These are phyloP conservation scores for Pseudogymnoascus sp. DNA, from an alignment of 2,329 filamentous ascomycete species.

Conservation along the genomic window DNA sequence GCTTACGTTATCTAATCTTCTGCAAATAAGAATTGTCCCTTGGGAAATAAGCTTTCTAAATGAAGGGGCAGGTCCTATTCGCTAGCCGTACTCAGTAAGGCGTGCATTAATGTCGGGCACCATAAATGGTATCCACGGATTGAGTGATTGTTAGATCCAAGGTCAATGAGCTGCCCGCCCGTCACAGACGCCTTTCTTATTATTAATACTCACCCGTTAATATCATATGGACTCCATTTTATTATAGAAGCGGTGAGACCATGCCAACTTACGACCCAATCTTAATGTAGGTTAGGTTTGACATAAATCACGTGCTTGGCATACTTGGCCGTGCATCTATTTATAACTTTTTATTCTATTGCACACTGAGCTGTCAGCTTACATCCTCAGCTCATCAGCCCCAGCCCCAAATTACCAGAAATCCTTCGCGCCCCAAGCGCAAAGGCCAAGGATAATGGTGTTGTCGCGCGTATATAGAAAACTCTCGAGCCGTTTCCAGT, in stretches of 20 bases:
- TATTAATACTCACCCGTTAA: not conserved
- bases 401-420: conserved; percentile 5
- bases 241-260: not conserved
- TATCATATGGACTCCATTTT: not conserved
- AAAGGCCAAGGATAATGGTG: not conserved
- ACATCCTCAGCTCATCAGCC: conserved; percentile 1
- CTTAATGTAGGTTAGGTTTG: not conserved
- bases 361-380: conserved; percentile 7
- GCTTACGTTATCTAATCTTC: not conserved
- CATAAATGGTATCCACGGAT: not conserved
- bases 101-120: not conserved
- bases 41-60: conserved; percentile 4
- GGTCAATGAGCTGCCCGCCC: not conserved
- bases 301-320: conserved; percentile 8
- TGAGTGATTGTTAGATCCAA: not conserved
- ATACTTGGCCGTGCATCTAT: not conserved
- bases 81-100: not conserved
- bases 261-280: not conserved
- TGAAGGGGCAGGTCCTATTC: not conserved
- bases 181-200: no score
- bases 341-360: conserved; percentile 2
- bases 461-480: conserved; percentile 8
- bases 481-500: not conserved
- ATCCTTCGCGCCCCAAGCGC: conserved; percentile 8
- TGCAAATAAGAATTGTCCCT: conserved; percentile 1